phyloP scores from a whole-genome alignment of 331 rosid species.

The Phaseolus coccineus region DNA sequence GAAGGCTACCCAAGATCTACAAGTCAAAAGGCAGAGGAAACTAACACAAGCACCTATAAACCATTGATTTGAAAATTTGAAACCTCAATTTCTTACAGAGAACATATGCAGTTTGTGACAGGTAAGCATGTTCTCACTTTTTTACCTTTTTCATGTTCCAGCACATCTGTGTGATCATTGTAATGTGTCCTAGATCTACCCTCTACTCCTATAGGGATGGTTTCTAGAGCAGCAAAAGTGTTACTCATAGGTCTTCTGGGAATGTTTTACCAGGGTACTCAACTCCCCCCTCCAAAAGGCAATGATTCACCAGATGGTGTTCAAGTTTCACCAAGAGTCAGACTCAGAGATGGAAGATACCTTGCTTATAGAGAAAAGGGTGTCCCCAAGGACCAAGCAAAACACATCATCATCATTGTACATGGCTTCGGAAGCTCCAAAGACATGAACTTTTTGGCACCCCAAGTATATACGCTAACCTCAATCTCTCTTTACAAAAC shows the following conservation, averaged over 20 bases:
- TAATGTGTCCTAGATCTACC: conserved; percentile 48
- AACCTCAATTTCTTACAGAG: conserved; percentile 1
- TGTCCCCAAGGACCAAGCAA: conserved; percentile 64
- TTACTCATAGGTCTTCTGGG: conserved; percentile 68
- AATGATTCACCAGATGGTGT: conserved; percentile 21
- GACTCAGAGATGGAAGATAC: conserved; percentile 76
- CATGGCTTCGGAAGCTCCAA: conserved; percentile 98
- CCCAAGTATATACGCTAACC: conserved; percentile 61
- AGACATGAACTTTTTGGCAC: conserved; percentile 82
- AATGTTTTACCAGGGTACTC: conserved; percentile 70
- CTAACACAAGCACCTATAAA: background rate
- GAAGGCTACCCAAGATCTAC: conserved; percentile 27
- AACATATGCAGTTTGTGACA: conserved; percentile 41
- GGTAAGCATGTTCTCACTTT: conserved; percentile 36
- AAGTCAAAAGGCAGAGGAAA: conserved; percentile 21
- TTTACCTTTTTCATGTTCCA: conserved; percentile 7
- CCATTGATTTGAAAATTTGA: background rate
- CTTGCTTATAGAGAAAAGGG: conserved; percentile 87
- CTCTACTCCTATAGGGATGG: conserved; percentile 54
- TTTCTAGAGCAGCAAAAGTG: conserved; percentile 61
- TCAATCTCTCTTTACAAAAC: conserved; percentile 16
- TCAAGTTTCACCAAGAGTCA: conserved; percentile 63
- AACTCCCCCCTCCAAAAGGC: conserved; percentile 57
- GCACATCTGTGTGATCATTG: conserved; percentile 17
- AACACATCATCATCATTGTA: conserved; percentile 65